These are phyloP conservation scores for Primulina huaijiensis DNA, from an alignment of 257 asterid genomes.

Conservation along the genomic window DNA sequence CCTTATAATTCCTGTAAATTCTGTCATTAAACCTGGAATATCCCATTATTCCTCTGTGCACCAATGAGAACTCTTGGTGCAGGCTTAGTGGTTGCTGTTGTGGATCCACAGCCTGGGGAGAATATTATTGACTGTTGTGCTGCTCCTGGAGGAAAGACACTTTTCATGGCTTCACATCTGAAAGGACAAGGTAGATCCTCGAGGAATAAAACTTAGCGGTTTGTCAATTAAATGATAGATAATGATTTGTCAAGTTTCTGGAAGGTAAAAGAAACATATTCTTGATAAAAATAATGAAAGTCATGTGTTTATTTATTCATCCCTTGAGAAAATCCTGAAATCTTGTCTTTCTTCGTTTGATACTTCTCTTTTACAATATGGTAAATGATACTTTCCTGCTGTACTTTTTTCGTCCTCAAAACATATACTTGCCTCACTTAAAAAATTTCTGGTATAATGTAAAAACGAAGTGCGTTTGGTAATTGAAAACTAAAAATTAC, in stretches of 20 bases:
- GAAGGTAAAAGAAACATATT: slow-evolving; percentile 10
- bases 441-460: not conserved
- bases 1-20: not conserved
- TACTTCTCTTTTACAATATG: not conserved
- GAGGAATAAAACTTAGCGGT: not conserved
- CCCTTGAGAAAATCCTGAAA: not conserved
- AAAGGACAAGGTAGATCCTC: slow-evolving; percentile 59
- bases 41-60: slow-evolving; percentile 17
- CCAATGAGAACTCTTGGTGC: slow-evolving; percentile 27
- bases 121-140: slow-evolving; percentile 92
- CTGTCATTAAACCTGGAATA: slow-evolving; percentile 7
- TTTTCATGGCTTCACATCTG: slow-evolving; percentile 83
- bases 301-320: not conserved
- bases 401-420: not conserved
- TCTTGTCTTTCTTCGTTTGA: not conserved
- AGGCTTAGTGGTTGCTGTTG: slow-evolving; percentile 75
- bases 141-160: slow-evolving; percentile 98
- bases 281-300: not conserved
- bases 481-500: not conserved
- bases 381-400: not conserved
- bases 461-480: not conserved
- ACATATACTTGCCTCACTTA: not conserved
- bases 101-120: slow-evolving; percentile 90
- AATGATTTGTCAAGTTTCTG: slow-evolving; percentile 5
- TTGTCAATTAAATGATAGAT: not conserved